Base-by-base conservation (phyloP, 176 grass and related monocot species). In the Otatea glauca region DNA sequence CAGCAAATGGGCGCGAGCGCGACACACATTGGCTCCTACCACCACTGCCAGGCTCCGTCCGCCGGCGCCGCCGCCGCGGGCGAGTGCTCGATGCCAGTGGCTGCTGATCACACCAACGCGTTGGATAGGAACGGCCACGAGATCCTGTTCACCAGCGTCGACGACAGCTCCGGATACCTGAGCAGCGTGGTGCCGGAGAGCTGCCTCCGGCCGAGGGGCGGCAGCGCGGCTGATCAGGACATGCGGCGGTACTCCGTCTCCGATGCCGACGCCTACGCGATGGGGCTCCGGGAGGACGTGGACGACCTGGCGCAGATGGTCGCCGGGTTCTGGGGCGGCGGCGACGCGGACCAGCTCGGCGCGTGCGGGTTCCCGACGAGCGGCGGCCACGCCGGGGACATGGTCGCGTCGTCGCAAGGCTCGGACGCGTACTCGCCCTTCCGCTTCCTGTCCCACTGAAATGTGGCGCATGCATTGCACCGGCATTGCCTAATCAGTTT, bases 171-270 rank as follows among this genome's bases (percentile, higher is more conserved):
- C 48, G 96, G 96, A 27, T 98, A 93, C 86, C 84, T 98, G 83
- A 98, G 96, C 91, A 98, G 96, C 84, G 86, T 98, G 56, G 91
- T 98, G 66, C 96, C 91, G 20, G 96, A 95, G 88, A 95, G 89
- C 86, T 95, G 85, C 81, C 90, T 97, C 71, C 76, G 86, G 9
- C 89, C 91, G 11, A 49, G 89, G 50, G 76, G 89, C 69, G 76
- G 89, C 86, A 77, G 79, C 42, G 67, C 77, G 47, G 63, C 63
- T 17, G 80, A 51, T 55, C 79, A 88, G 54, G 89, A 91, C 43
- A 53, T 75, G 63, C 81, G 85, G 51, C 81, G 85, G 23, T 90
- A 90, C 77, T 90, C 89, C 49, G 89, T 87, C 74, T 90, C 89
- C 61, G 89, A 90, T 42, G 89, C 89, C 8, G 89, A 90, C 75